A percentile compares a stretch with the other conserved stretches of the same genome.
phyloP scores from a whole-genome alignment of 164 flowering plant genomes.

The Chimonanthus praecox region DNA sequence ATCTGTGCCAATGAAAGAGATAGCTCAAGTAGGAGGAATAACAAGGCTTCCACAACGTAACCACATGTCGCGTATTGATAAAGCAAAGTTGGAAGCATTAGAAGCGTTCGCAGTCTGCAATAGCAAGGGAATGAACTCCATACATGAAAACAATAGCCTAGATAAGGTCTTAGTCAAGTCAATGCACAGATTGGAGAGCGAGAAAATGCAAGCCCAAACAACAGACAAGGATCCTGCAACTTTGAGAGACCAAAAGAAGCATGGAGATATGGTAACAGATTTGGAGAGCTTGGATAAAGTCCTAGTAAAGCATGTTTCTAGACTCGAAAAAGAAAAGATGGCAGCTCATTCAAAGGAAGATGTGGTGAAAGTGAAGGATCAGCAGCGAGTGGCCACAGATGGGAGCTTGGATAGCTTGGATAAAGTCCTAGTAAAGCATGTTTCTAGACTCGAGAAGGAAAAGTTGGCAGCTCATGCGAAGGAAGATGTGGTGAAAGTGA shows the following conservation, averaged over 20 bases:
- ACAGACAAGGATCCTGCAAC: slow-evolving; percentile 15
- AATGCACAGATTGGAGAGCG: slow-evolving; percentile 42
- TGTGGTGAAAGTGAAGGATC: slow-evolving; percentile 19
- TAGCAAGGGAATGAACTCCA: neutral
- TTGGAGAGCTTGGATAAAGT: slow-evolving; percentile 14
- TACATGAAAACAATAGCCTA: slow-evolving; percentile 27
- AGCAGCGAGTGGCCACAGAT: slow-evolving; percentile 15
- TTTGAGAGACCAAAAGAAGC: slow-evolving; percentile 1
- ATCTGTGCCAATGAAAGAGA: neutral
- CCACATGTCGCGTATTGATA: slow-evolving; percentile 20
- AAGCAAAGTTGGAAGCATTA: slow-evolving; percentile 19
- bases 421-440: slow-evolving; percentile 51
- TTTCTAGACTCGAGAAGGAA: slow-evolving; percentile 57
- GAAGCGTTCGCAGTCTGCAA: slow-evolving; percentile 14
- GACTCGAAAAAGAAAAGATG: slow-evolving; percentile 88
- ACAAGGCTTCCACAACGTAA: slow-evolving; percentile 1
- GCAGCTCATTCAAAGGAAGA: slow-evolving; percentile 28
- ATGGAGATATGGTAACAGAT: neutral
- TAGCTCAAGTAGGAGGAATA: neutral
- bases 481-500: slow-evolving; percentile 7
- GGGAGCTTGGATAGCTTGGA: slow-evolving; percentile 56
- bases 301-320: slow-evolving; percentile 77
- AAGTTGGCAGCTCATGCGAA: slow-evolving; percentile 19
- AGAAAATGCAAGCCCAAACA: slow-evolving; percentile 36
- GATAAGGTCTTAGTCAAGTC: slow-evolving; percentile 48